phyloP scores from a whole-genome alignment of 164 flowering plant genomes.

The Liriodendron chinense region DNA sequence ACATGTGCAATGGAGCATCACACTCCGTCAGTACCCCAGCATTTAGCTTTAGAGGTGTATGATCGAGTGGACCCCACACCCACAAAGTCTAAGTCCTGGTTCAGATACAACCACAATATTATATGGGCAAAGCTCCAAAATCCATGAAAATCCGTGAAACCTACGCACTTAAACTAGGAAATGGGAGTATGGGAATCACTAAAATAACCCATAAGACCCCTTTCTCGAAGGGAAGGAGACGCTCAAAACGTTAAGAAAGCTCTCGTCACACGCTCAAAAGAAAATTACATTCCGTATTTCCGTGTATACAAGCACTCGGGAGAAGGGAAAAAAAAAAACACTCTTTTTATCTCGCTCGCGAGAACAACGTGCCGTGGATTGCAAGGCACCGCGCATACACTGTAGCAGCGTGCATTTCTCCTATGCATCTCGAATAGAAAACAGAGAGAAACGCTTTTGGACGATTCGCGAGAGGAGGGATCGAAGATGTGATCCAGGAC shows the following conservation, averaged over 20 bases:
- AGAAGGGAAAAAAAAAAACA: neutral
- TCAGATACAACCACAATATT: neutral
- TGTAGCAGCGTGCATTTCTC: neutral
- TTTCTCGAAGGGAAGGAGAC: neutral
- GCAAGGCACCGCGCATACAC: neutral
- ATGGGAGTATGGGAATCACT: neutral
- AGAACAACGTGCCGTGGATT: neutral
- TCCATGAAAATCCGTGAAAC: constrained; percentile 1
- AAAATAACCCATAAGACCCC: neutral
- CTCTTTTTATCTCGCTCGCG: neutral
- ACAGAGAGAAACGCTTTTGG: neutral
- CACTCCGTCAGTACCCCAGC: too few relatives aligned
- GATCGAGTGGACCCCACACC: too few relatives aligned
- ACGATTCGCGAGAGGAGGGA: neutral
- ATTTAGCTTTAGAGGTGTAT: too few relatives aligned
- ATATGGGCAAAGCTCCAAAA: neutral
- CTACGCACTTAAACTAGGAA: neutral
- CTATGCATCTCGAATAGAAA: neutral
- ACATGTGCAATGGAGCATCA: too few relatives aligned
- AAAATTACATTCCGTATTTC: neutral
- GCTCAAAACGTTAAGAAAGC: neutral
- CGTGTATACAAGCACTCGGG: neutral
- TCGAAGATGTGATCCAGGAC: neutral
- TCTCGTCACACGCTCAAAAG: constrained; percentile 3
- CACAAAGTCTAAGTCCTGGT: neutral